Conservation (phyloP, 257 asterid genomes). For the Voacanga thouarsii region DNA sequence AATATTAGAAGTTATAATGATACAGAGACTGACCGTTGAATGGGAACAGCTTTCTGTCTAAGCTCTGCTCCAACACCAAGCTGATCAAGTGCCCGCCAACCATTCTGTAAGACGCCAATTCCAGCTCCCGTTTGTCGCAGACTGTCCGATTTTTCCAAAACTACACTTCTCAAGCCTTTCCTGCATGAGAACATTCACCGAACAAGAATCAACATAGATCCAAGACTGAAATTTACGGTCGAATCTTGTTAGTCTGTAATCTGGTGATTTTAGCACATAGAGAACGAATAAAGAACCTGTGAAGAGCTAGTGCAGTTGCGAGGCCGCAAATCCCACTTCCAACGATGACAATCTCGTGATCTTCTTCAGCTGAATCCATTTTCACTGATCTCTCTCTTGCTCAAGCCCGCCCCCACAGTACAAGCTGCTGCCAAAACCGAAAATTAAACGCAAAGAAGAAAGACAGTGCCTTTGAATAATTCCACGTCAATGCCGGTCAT, state of each 20-base stretch:
- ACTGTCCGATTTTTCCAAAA: conserved; percentile 27
- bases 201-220: neutral
- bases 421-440: too few relatives aligned
- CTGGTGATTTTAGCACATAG: neutral
- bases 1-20: neutral
- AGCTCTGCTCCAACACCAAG: conserved; percentile 34
- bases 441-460: too few relatives aligned
- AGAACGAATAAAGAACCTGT: conserved; percentile 18
- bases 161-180: conserved; percentile 33
- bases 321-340: conserved; percentile 45
- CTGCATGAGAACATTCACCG: conserved; percentile 6
- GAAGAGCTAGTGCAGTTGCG: conserved; percentile 43
- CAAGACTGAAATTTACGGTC: too few relatives aligned
- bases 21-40: conserved; percentile 20
- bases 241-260: too few relatives aligned
- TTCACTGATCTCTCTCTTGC: neutral
- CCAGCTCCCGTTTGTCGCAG: conserved; percentile 36
- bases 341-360: conserved; percentile 28
- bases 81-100: conserved; percentile 47
- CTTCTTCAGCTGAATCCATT: conserved; percentile 6
- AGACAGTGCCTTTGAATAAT: too few relatives aligned
- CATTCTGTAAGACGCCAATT: conserved; percentile 30
- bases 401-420: too few relatives aligned
- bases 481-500: too few relatives aligned
- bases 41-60: conserved; percentile 23